Base-by-base conservation (phyloP, 345 rosid species). In the Isatis tinctoria region DNA sequence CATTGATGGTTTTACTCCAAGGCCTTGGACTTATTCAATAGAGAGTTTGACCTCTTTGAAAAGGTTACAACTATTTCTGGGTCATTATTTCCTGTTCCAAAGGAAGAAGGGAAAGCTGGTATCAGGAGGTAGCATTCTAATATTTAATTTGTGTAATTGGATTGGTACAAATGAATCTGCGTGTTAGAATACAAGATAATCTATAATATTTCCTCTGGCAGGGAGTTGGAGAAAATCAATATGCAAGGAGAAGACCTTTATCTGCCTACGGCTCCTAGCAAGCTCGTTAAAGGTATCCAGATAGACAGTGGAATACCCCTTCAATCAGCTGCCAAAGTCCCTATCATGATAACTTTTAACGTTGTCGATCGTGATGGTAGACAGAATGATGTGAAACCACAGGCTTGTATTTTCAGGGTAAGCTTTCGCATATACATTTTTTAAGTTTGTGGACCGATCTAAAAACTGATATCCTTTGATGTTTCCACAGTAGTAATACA, bases 361-460 rank as follows among this genome's bases (percentile, higher is more conserved):
- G 99, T 95, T 69, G 80, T 86, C 58, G 98, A 95, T 83, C 87
- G 91, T 41, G 87, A 83, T 61, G 94, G 96, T 69, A 87, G 85
- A 68, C 81, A 17, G 8, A 81, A 68, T 65, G 82, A 87, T 63
- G 83, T 87, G 70, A 85, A 78, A 72, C 96, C 98, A 68, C 96
- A 95, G 75, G 96, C 96, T 84, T 92, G 98, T 83, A 95, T 95
- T 74, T 95, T 95, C 83, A 95, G 92, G 97, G 99, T 95, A 77
- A 64, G 62, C 53, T 66, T 71, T 41, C 14, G 33, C 49, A 48
- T 57, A 59, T 28, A 20, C 22, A 39, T 8, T 45, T 14, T 10
- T 17, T 30, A 30, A 18, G 27, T 70, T 17, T 45, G 24, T 66
- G 45, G 20, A 58, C 16, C 45, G 74, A 49, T 26, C 1, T 63